Base-by-base conservation (phyloP, 2,329 filamentous ascomycete genomes). In the Phialophora expanda region DNA sequence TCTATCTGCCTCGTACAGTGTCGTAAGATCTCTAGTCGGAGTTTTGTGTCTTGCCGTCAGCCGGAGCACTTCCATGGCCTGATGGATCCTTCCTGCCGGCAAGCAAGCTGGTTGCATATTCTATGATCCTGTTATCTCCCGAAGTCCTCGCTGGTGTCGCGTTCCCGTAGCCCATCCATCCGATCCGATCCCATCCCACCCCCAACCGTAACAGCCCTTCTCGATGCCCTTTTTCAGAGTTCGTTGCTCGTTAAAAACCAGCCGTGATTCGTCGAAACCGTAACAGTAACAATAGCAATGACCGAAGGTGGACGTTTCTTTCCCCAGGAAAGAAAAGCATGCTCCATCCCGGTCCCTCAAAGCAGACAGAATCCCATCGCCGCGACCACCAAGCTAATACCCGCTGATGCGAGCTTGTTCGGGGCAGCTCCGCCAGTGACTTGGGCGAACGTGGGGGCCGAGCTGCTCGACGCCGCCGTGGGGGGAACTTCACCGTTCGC, bases 311-410 rank as follows among this genome's bases (percentile, higher is more conserved):
- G 14, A 24, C 3, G 4, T n/a, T 17, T 24, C 6, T 44, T 44
- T n/a, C 17, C 1, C 17, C 50, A 30, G 57, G 30, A 11, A 58
- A 38, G 41, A 2, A n/a, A 60, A 41, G 17, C 44, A 51, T 14
- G 14, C 20, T 24, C 28, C 20, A 11, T 22, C 5, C 20, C 12
- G 7, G 30, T n/a, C 7, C 28, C 8, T 56, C 54, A 71, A 22
- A 71, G 46, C 65, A 71, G 30, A 3, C 66, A 69, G 61, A 69
- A 70, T 8, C 62, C 64, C 26, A 70, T 24, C 8, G 59, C 69
- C 6, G 82, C 75, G 70, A 78, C 77, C 70, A 78, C 77, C 55
- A 82, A 72, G 56, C 78, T 74, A 66, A 76, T 75, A 73, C 79
- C 80, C 69, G 79, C 80, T 24, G 80, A 66, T n/a, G 74, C 73